phyloP scores from a whole-genome alignment of 305 asterid species.

The Fraxinus paxiana region DNA sequence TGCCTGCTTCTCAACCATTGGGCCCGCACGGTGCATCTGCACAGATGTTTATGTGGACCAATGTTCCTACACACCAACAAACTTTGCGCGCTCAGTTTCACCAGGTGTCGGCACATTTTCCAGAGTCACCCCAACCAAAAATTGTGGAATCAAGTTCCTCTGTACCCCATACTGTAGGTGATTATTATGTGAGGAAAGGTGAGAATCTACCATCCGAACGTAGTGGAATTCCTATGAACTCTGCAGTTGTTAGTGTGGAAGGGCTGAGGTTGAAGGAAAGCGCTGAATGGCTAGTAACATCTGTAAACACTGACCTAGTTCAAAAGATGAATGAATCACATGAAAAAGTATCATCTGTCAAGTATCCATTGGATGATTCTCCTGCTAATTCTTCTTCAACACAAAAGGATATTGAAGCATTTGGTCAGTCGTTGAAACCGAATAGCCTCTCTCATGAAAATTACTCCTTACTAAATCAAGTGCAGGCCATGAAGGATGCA shows the following conservation, averaged over 20 bases:
- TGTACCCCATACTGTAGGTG: conserved; percentile 36
- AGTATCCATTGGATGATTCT: conserved; percentile 37
- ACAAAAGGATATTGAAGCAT: conserved; percentile 59
- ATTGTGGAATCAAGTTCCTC: conserved; percentile 52
- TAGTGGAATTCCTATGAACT: conserved; percentile 31
- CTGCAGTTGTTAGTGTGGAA: conserved; percentile 36
- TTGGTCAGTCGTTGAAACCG: conserved; percentile 66
- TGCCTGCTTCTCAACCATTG: conserved; percentile 32
- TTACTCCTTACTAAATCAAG: conserved; percentile 40
- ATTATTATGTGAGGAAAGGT: conserved; percentile 30
- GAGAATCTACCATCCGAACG: conserved; percentile 22
- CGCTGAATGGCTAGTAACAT: conserved; percentile 32
- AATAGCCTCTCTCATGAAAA: conserved; percentile 43
- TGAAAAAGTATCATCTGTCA: conserved; percentile 35
- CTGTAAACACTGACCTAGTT: conserved; percentile 25
- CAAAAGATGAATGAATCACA: conserved; percentile 37
- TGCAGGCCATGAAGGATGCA: conserved; percentile 34
- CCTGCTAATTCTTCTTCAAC: conserved; percentile 50
- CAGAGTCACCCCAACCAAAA: conserved; percentile 41
- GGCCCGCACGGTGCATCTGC: conserved; percentile 37
- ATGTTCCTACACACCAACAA: conserved; percentile 43
- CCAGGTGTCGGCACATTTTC: conserved; percentile 35
- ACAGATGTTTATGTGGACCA: conserved; percentile 38
- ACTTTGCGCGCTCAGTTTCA: conserved; percentile 31
- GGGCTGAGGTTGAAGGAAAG: conserved; percentile 39